Base-by-base conservation (phyloP, 1,284 basidiomycete species). In the Thecaphora frezii region DNA sequence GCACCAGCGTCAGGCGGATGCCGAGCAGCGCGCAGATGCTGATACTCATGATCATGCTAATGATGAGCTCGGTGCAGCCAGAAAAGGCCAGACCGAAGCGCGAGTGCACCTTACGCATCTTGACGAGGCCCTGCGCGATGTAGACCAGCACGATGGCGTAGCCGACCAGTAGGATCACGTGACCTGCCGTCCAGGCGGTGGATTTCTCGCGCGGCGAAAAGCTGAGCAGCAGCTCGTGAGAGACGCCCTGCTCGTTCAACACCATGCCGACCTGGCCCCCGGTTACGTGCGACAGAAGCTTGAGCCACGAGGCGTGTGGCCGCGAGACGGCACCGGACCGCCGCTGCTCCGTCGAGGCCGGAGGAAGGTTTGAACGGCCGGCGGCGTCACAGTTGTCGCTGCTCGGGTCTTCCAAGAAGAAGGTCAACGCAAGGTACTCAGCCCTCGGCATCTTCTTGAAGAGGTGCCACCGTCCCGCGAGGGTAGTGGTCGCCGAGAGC, bases 51-150 rank as follows among this genome's bases (percentile, higher is more conserved):
- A 97, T 86, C 3, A 93, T 92, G 81, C 91, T 93, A 62, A 91
- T 91, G 5, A 88, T 81, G 45, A 97, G 88, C 80, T 97, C 91
- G 21, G 93, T 89, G 22, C 91, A 82, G 18, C 92, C 94, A 2
- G 94, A 97, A 77, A 97, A 90, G 1, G 91, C 90, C 23, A 98
- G 82, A 81, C 94, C 94, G 48, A 91, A 84, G 46, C 90, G 86
- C 1, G 91, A 94, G 79, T 98, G 93, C 12, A 96, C 89, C 24
- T 71, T 69, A 52, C 69, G 71, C 44, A 76, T 58, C 55, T 72
- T 71, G 42, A 74, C 85, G 79, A 94, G 86, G 39, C 88, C 88
- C 79, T 86, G 85, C 39, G 85, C 86, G 58, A 93, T 89, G 66
- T 90, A 91, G 23, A 85, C 82, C 68, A 89, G 84, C 72, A 97